Evolutionary conservation across 768 basidiomycete species (phyloP), one percentile per base, ranked within the genome.

Genomic region (Coprinopsis strossmayeri): DNA sequence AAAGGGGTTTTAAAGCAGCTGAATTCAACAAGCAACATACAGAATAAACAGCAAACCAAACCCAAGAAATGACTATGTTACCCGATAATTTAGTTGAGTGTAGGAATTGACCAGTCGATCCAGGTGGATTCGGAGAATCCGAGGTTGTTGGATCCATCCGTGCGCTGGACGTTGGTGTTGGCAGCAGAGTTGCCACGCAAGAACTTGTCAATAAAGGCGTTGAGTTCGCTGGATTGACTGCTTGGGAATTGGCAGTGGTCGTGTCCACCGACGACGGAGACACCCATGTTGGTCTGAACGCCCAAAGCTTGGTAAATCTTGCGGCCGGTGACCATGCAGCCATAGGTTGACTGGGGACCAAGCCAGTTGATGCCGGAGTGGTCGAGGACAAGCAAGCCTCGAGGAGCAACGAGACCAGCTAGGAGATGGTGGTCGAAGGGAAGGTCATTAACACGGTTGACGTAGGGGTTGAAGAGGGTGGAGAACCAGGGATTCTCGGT

Each of bases 401-500:
- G 75, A 11, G 79, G 79, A 5, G 78, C 78, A 47, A 81, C 66
- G 45, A 81, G 55, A 0, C 66, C 78, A 5, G 73, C 66, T 52
- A 81, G 75, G 58, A 72, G 50, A 59, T 81, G 78, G 62, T 81
- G 79, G 65, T 81, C 79, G 61, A 71, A 72, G 13, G 78, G 77
- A n/a, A 81, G 71, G 39, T 53, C 57, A 53, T 61, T 60, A 17
- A 79, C 64, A 34, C 64, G 60, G 59, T 66, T 69, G 10, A 71
- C 72, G 62, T 69, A 78, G 46, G 66, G 60, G 48, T 69, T 62
- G 63, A 79, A 79, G 40, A 54, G 56, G 17, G 70, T 64, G n/a
- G 74, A 74, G 69, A 79, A 77, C 77, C 78, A 81, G 26, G 78
- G 77, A 61, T 81, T 79, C 64, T 80, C 78, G 28, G 61, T 61